phyloP scores from a whole-genome alignment of 495 filamentous ascomycete species.

The Penicillium samsonianum region DNA sequence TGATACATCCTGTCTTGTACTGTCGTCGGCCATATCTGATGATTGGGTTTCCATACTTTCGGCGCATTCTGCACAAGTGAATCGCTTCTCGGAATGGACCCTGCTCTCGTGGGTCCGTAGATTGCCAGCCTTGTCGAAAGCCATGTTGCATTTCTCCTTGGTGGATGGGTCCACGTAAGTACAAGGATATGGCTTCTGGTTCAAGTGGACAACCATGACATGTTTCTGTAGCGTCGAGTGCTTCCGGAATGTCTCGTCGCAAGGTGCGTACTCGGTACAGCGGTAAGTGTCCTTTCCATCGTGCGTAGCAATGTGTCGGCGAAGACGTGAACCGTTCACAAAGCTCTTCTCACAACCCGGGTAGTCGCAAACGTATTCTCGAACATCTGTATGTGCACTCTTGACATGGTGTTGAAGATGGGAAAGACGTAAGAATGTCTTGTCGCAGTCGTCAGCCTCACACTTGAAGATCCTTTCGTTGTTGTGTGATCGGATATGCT shows the following conservation, averaged over 20 bases:
- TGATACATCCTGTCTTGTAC: constrained; percentile 36
- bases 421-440: constrained; percentile 76
- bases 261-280: constrained; percentile 74
- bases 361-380: constrained; percentile 68
- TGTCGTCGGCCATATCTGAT: constrained; percentile 16
- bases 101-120: constrained; percentile 70
- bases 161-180: constrained; percentile 55
- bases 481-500: constrained; percentile 77
- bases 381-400: constrained; percentile 71
- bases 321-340: constrained; percentile 69
- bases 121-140: constrained; percentile 68
- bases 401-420: constrained; percentile 84
- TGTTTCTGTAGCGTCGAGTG: constrained; percentile 84
- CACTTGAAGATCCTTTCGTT: constrained; percentile 77
- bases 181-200: constrained; percentile 68
- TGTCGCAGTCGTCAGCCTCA: constrained; percentile 66
- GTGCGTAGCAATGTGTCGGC: constrained; percentile 66
- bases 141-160: constrained; percentile 60
- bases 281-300: constrained; percentile 66
- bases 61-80: constrained; percentile 71
- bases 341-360: constrained; percentile 79
- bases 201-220: constrained; percentile 69
- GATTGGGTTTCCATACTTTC: constrained; percentile 31
- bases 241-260: constrained; percentile 81
- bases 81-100: constrained; percentile 66